Conservation (phyloP, 2,329 filamentous ascomycete species). For the Pseudogymnoascus sp. region DNA sequence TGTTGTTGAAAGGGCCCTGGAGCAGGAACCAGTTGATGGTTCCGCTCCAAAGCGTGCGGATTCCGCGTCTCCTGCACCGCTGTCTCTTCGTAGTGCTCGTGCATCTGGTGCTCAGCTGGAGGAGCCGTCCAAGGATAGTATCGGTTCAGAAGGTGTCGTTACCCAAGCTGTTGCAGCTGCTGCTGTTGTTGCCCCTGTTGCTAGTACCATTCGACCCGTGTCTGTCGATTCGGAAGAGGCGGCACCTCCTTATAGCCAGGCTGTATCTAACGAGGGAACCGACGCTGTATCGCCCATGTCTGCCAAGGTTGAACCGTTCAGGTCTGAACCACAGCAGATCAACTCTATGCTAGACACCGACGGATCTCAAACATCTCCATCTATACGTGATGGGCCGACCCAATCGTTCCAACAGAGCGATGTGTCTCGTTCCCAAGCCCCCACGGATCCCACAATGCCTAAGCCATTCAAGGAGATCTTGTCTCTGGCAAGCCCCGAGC, state of each 20-base stretch:
- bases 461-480: constrained; percentile 67
- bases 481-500: constrained; percentile 52
- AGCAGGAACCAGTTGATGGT: background rate
- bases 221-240: background rate
- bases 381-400: background rate
- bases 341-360: background rate
- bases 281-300: background rate
- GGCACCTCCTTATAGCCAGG: background rate
- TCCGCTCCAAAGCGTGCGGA: background rate
- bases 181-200: background rate
- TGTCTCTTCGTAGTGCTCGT: background rate
- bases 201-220: background rate
- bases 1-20: background rate
- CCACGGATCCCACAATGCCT: background rate
- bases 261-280: background rate
- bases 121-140: background rate
- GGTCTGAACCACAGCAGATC: background rate
- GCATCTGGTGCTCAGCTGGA: background rate
- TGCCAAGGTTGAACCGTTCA: background rate
- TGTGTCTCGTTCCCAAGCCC: background rate
- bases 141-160: background rate
- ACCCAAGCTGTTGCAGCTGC: background rate
- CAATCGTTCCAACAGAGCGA: background rate
- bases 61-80: background rate
- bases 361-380: background rate